Base-by-base conservation (phyloP, 1,139 yeast species). In the Ogataea hybrid region DNA sequence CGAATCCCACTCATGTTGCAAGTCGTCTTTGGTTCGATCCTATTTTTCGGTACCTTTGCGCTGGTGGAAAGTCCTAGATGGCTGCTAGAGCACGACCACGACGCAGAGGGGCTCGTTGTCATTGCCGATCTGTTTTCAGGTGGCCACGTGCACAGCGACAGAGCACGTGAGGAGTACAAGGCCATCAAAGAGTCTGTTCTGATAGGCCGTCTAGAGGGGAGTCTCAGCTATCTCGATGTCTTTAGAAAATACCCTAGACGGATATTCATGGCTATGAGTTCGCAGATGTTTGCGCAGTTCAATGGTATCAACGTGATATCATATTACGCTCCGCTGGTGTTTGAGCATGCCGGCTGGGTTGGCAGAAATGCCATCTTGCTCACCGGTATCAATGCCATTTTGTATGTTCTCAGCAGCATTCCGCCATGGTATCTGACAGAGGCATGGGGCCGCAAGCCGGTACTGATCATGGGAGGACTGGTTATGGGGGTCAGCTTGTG, bases 361-460 rank as follows among this genome's bases (percentile, higher is more conserved):
- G 97, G 96, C 20, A 71, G 95, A 49, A 78, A 79, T 53, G 96
- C 97, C 2, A 79, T 89, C 48, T 73, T 88, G 47, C 87, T 89
- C 95, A 87, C 97, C 0, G 97, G 97, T n/a, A 73, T 86, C 51
- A 90, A 89, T 61, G 78, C 89, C 3, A 57, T 89, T 15, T 74
- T 89, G 34, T 90, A 89, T 62, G 75, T 88, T 11, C 54, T 73
- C 6, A 77, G 90, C 34, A 87, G 96, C 0, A 68, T 90, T 28
- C 92, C 95, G 3, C 96, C 97, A 0, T 89, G 97, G 96, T 82
- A 81, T 61, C 69, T 88, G 32, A 92, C 89, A 22, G 97, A 89
- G 61, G 69, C 74, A 37, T 87, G 96, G 96, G 97, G 97, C 3
- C 74, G 97, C 53, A 81, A 89, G 48, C 90, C 92, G 10, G 75